These are phyloP conservation scores for Micromonas pusilla DNA, from an alignment of 139 green algal genomes.

Conservation along the genomic window DNA sequence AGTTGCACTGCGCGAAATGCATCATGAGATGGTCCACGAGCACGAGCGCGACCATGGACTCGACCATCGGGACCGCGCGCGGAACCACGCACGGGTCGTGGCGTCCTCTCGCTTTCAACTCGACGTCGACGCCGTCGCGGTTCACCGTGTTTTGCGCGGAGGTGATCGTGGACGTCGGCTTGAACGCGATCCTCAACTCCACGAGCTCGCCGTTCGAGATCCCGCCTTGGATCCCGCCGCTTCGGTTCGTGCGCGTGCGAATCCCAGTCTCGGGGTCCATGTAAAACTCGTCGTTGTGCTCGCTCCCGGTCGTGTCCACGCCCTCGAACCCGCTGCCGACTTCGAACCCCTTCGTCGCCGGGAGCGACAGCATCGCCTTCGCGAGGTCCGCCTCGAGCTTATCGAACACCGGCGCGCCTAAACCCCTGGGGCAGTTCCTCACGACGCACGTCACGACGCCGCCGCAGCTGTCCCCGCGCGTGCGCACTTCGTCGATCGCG, in stretches of 20 bases:
- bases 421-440: constrained; percentile 68
- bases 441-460: constrained; percentile 97
- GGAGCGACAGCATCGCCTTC: constrained; percentile 89
- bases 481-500: constrained; percentile 92
- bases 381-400: constrained; percentile 98
- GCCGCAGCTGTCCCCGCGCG: constrained; percentile 84
- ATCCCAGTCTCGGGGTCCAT: constrained; percentile 60
- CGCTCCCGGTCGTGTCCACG: constrained; percentile 68
- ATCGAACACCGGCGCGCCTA: constrained; percentile 92
- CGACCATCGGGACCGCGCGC: constrained; percentile 95
- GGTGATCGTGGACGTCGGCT: constrained; percentile 94
- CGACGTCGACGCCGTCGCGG: constrained; percentile 55
- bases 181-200: constrained; percentile 92
- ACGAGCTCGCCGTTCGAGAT: constrained; percentile 97
- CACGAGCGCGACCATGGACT: constrained; percentile 93
- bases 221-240: constrained; percentile 62
- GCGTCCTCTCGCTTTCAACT: constrained; percentile 79
- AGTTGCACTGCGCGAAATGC: constrained; percentile 85
- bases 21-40: constrained; percentile 93
- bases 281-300: constrained; percentile 97
- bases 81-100: constrained; percentile 98
- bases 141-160: constrained; percentile 46
- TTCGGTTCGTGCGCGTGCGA: constrained; percentile 83
- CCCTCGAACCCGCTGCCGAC: constrained; percentile 91
- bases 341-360: constrained; percentile 97